Evolutionary conservation across 1,139 yeast genomes (phyloP).

Genomic region (Yamadazyma jaroonii): DNA sequence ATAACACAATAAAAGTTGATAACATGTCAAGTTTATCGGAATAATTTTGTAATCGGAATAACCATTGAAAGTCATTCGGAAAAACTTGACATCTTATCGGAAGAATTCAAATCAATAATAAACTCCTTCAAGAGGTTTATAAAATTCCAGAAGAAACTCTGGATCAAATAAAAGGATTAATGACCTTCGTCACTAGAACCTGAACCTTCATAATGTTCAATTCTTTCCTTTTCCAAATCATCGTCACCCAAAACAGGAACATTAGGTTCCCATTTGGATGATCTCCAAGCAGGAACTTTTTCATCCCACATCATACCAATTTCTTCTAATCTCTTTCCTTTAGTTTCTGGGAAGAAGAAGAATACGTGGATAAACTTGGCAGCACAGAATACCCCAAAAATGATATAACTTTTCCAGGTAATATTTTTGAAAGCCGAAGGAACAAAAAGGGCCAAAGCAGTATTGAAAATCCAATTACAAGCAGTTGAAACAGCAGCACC

Average conservation of each 20-base stretch:
- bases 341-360: slow-evolving; percentile 62
- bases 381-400: slow-evolving; percentile 44
- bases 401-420: slow-evolving; percentile 43
- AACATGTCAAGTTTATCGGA: too few species aligned
- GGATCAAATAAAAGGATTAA: too few species aligned
- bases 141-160: not conserved
- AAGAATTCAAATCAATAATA: too few species aligned
- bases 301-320: slow-evolving; percentile 57
- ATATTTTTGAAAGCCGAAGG: slow-evolving; percentile 28
- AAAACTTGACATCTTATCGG: too few species aligned
- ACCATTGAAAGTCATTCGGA: too few species aligned
- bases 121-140: not conserved
- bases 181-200: slow-evolving; percentile 2
- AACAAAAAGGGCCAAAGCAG: slow-evolving; percentile 45
- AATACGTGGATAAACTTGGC: slow-evolving; percentile 55
- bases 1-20: slow-evolving; percentile 1
- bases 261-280: slow-evolving; percentile 6
- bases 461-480: slow-evolving; percentile 47
- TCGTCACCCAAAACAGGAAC: slow-evolving; percentile 10
- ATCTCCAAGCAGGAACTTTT: slow-evolving; percentile 45
- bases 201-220: slow-evolving; percentile 14
- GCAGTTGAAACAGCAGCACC: slow-evolving; percentile 48
- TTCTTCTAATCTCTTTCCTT: slow-evolving; percentile 58
- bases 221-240: slow-evolving; percentile 9
- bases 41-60: too few species aligned